These are phyloP conservation scores for Aciculoconidium aculeatum DNA, from an alignment of 805 yeast species.

Conservation along the genomic window DNA sequence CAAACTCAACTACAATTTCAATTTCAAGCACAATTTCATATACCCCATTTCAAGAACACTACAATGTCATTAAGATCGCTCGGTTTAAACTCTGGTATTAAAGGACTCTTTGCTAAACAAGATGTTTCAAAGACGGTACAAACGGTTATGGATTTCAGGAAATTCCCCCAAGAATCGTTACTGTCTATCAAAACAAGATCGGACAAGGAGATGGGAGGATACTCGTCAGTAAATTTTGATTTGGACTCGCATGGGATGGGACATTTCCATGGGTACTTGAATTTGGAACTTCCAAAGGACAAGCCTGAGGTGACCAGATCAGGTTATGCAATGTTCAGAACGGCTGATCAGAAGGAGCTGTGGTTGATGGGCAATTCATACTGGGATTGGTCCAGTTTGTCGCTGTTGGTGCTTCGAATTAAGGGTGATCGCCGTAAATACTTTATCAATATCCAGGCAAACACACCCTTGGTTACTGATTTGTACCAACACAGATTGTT, in stretches of 20 bases:
- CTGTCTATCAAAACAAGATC: slow-evolving; percentile 52
- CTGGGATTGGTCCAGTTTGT: slow-evolving; percentile 68
- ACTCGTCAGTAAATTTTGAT: slow-evolving; percentile 55
- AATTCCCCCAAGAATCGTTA: slow-evolving; percentile 38
- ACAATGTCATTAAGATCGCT: slow-evolving; percentile 38
- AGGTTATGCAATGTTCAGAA: slow-evolving; percentile 84
- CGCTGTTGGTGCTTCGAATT: slow-evolving; percentile 63
- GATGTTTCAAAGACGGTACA: slow-evolving; percentile 24
- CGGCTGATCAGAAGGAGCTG: slow-evolving; percentile 52
- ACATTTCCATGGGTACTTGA: slow-evolving; percentile 54
- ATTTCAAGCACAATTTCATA: no score
- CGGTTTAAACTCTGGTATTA: slow-evolving; percentile 31
- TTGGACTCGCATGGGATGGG: slow-evolving; percentile 28
- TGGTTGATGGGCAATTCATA: slow-evolving; percentile 44
- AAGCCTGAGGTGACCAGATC: slow-evolving; percentile 59
- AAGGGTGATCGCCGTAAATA: slow-evolving; percentile 69
- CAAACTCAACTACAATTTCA: no score
- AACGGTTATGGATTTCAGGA: slow-evolving; percentile 54
- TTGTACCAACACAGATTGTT: slow-evolving; percentile 78
- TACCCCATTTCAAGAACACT: background rate
- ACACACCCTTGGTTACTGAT: slow-evolving; percentile 71
- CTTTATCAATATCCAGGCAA: slow-evolving; percentile 76
- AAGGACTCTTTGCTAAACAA: slow-evolving; percentile 30
- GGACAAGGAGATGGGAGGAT: slow-evolving; percentile 77
- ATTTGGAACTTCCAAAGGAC: slow-evolving; percentile 57